Evolutionary conservation across 257 asterid genomes (phyloP), one percentile per base, ranked within the genome.

Genomic region (Solanum sitiens): DNA sequence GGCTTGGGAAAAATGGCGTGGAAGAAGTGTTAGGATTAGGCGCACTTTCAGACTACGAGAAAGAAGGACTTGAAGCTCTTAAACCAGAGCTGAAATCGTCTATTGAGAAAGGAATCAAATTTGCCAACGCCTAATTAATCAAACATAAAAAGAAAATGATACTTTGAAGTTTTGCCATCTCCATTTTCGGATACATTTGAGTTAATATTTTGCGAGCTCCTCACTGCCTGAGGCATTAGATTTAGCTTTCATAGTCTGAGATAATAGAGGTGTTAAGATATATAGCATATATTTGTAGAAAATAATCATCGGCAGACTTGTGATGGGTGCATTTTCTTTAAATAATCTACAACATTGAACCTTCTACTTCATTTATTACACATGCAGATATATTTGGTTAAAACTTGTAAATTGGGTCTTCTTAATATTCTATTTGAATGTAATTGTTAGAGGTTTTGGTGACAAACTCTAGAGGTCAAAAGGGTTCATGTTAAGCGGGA

Each of bases 1-100:
- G 92, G 86, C 98, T 94, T 11, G 96, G 98, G n/a, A 95, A 92
- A 93, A 93, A 95, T 86, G 98, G 98, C 8, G 98, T 93, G 85
- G 98, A 95, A 86, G 98, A 95, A 87, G 93, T 95, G 27, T 86
- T 93, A 14, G 98, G 96, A 27, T 84, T 95, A 87, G 98, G 98
- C n/a, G 89, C 94, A 0, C 89, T 94, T 32, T 90, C 96, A 11
- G 96, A 91, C 88, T 95, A 30, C 11, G 98, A 95, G 94, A 91
- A 95, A 87, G 92, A 92, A 89, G 98, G 98, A 40, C 88, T 95
- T 50, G 96, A 95, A 90, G 95, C 96, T 85, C 93, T 95, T 25
- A 91, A 91, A 90, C 93, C 94, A 0, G 98, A 95, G 87, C 90
- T 95, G 42, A 91, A 89, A 83, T 61, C 95, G 73, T 95, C 98